These are phyloP conservation scores for Sphagnum magellanicum DNA, from an alignment of 228 moss, liverwort and hornwort species.

Conservation along the genomic window DNA sequence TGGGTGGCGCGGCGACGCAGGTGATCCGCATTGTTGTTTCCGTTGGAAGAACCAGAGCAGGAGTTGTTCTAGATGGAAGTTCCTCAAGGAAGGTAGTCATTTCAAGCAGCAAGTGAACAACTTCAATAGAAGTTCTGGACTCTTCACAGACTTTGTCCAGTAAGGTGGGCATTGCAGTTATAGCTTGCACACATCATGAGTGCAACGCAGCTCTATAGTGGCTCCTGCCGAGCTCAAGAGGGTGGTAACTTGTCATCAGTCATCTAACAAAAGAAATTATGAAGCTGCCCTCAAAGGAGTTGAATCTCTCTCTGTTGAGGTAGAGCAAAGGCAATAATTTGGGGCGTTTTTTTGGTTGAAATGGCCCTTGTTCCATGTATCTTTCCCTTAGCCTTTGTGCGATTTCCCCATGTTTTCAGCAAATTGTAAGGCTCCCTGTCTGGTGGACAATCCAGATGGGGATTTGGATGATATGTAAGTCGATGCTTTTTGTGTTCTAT, in stretches of 20 bases:
- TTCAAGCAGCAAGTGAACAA: conserved; percentile 42
- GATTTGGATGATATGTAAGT: too few relatives aligned
- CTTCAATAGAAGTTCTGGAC: conserved; percentile 57
- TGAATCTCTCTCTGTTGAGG: conserved; percentile 62
- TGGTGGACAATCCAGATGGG: too few relatives aligned
- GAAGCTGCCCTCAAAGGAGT: conserved; percentile 49
- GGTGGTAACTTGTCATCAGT: conserved; percentile 70
- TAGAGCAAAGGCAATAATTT: conserved; percentile 49
- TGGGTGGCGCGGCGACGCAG: too few relatives aligned
- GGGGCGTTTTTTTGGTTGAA: conserved; percentile 42
- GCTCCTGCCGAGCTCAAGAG: conserved; percentile 88
- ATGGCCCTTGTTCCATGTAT: conserved; percentile 4
- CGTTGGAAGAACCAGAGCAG: too few relatives aligned
- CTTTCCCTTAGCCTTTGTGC: too few relatives aligned
- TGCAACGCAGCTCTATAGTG: conserved; percentile 88
- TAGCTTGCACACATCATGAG: conserved; percentile 80
- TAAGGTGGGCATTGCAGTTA: conserved; percentile 69
- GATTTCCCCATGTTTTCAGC: too few relatives aligned
- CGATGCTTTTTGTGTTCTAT: too few relatives aligned
- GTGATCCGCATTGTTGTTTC: too few relatives aligned
- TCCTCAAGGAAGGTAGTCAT: conserved; percentile 89
- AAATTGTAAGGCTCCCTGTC: too few relatives aligned
- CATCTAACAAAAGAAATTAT: conserved; percentile 9
- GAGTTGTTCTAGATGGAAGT: conserved; percentile 65
- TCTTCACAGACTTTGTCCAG: conserved; percentile 58